These are phyloP conservation scores for Vitis rupestris DNA, from an alignment of 164 flowering plant species.

Conservation along the genomic window DNA sequence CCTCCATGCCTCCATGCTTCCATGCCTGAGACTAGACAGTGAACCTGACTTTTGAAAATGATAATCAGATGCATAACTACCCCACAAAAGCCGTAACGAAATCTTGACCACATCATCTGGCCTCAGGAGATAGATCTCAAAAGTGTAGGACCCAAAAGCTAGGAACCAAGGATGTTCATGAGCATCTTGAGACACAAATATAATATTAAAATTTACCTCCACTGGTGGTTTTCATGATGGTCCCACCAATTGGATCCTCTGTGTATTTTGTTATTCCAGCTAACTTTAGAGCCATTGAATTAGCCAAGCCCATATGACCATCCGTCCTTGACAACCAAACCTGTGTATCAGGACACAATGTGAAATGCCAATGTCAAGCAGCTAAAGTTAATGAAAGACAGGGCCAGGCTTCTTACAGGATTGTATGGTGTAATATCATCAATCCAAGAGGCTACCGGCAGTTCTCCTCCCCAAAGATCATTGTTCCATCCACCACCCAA, in stretches of 20 bases:
- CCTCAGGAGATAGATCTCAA: too few relatives aligned
- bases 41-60: too few relatives aligned
- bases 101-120: too few relatives aligned
- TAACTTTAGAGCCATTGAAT: slow-evolving; percentile 62
- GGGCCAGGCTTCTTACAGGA: slow-evolving; percentile 56
- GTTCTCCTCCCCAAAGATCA: slow-evolving; percentile 89
- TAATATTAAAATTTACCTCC: slow-evolving; percentile 54
- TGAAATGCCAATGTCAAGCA: neutral
- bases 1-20: too few relatives aligned
- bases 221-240: slow-evolving; percentile 44
- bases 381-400: neutral
- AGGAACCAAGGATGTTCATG: neutral
- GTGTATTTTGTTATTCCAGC: slow-evolving; percentile 65
- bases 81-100: too few relatives aligned
- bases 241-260: slow-evolving; percentile 81
- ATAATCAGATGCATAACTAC: too few relatives aligned
- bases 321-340: slow-evolving; percentile 90
- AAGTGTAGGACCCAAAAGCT: too few relatives aligned
- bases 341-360: slow-evolving; percentile 30
- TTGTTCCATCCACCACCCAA: slow-evolving; percentile 99
- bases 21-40: too few relatives aligned
- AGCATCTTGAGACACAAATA: neutral
- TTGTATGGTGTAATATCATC: slow-evolving; percentile 77
- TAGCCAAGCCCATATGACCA: slow-evolving; percentile 98
- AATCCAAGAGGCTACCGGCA: slow-evolving; percentile 82